Conservation (phyloP, 2,329 filamentous ascomycete species). For the Cladosporium sp. region DNA sequence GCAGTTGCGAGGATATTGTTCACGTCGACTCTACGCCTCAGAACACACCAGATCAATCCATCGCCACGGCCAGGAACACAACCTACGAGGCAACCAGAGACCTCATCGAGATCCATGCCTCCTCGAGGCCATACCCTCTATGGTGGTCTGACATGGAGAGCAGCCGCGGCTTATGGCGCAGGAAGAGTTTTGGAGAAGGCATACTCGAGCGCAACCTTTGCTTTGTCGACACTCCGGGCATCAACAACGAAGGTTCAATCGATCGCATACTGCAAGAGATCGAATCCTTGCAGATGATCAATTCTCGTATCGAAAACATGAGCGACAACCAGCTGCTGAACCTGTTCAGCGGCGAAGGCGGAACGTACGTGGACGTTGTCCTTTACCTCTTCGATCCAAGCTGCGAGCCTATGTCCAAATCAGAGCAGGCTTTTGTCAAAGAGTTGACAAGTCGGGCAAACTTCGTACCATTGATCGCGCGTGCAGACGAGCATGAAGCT, state of each 20-base stretch:
- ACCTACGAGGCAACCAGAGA: conserved; percentile 12
- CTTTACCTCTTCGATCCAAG: conserved; percentile 73
- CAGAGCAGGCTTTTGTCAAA: conserved; percentile 19
- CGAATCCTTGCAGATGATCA: conserved; percentile 3
- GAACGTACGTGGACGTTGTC: conserved; percentile 75
- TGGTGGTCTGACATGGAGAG: conserved; percentile 84
- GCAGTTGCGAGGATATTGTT: conserved; percentile 84
- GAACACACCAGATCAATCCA: conserved; percentile 31
- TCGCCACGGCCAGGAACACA: conserved; percentile 9
- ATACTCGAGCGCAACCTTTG: conserved; percentile 87
- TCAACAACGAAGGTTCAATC: conserved; percentile 52
- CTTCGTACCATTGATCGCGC: conserved; percentile 74
- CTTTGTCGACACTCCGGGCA: conserved; percentile 79
- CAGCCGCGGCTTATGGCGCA: conserved; percentile 51
- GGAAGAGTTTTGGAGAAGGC: conserved; percentile 67
- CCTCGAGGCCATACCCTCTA: conserved; percentile 61
- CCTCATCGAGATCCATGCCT: conserved; percentile 39
- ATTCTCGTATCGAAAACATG: conserved; percentile 53
- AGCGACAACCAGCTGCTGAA: conserved; percentile 68
- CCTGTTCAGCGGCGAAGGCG: conserved; percentile 74
- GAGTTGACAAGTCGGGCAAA: conserved; percentile 66
- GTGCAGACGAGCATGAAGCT: conserved; percentile 55
- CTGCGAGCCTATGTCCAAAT: conserved; percentile 1
- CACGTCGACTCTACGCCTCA: conserved; percentile 63
- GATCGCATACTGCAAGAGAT: conserved; percentile 37